Conservation (phyloP, 495 filamentous ascomycete genomes). For the Penicillium silybi region DNA sequence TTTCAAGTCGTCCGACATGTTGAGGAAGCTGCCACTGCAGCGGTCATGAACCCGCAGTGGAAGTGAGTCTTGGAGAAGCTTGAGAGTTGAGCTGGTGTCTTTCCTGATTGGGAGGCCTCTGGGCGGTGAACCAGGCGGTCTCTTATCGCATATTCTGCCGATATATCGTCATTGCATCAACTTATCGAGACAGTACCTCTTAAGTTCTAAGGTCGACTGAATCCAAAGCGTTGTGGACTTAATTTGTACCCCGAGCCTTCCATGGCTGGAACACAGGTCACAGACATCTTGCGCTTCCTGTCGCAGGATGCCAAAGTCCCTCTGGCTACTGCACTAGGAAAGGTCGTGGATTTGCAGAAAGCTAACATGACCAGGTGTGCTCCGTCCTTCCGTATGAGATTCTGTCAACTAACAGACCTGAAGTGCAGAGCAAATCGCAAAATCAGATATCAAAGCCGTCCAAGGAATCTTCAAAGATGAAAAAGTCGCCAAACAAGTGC, state of each 20-base stretch:
- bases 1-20: constrained; percentile 44
- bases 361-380: constrained; percentile 59
- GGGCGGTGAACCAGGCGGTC: constrained; percentile 1
- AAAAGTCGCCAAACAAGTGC: constrained; percentile 63
- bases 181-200: not conserved
- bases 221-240: not conserved
- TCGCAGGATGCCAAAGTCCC: constrained; percentile 69
- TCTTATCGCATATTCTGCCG: not conserved
- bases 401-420: not conserved
- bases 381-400: constrained; percentile 1
- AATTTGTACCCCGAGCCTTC: not conserved
- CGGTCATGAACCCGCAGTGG: constrained; percentile 1
- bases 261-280: constrained; percentile 46
- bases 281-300: constrained; percentile 71
- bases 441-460: constrained; percentile 49
- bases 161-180: not conserved
- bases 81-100: not conserved
- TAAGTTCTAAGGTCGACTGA: not conserved
- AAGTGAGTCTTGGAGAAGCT: not conserved
- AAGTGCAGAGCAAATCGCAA: constrained; percentile 61
- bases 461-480: constrained; percentile 62
- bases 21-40: constrained; percentile 25
- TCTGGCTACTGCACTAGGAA: constrained; percentile 64
- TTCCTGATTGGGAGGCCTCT: not conserved
- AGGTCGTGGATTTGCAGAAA: constrained; percentile 62